Conservation (phyloP, 164 flowering plant species). For the Akebia trifoliata region DNA sequence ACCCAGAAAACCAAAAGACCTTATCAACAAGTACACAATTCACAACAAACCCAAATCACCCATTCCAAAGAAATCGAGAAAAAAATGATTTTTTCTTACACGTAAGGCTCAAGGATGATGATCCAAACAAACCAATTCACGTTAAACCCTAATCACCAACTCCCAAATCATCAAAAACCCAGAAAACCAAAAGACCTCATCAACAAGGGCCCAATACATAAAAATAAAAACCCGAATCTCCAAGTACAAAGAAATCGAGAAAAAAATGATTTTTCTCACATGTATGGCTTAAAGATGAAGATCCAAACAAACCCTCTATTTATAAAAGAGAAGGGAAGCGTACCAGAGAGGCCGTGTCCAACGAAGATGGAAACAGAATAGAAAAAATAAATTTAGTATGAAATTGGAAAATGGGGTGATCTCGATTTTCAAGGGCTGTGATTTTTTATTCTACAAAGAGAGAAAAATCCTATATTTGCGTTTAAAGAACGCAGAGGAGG, state of each 20-base stretch:
- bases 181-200: too few species aligned
- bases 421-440: neutral
- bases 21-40: conserved; percentile 2
- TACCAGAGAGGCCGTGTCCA: conserved; percentile 23
- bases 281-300: neutral
- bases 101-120: too few species aligned
- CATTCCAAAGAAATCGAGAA: neutral
- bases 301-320: conserved; percentile 2
- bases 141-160: too few species aligned
- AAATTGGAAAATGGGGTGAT: neutral
- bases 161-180: neutral
- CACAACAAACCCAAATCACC: conserved; percentile 5
- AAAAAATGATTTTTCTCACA: neutral
- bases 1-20: neutral
- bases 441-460: conserved; percentile 2
- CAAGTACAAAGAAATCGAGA: neutral
- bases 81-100: too few species aligned
- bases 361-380: too few species aligned
- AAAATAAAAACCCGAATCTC: too few species aligned
- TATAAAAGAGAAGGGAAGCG: conserved; percentile 1
- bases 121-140: neutral
- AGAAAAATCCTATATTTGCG: conserved; percentile 2
- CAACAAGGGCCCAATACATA: too few species aligned
- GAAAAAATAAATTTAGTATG: neutral
- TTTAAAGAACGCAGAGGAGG: too few species aligned